Evolutionary conservation across 345 rosid species (phyloP), one percentile per base, ranked within the genome.

Genomic region (Eucalyptus caleyi): DNA sequence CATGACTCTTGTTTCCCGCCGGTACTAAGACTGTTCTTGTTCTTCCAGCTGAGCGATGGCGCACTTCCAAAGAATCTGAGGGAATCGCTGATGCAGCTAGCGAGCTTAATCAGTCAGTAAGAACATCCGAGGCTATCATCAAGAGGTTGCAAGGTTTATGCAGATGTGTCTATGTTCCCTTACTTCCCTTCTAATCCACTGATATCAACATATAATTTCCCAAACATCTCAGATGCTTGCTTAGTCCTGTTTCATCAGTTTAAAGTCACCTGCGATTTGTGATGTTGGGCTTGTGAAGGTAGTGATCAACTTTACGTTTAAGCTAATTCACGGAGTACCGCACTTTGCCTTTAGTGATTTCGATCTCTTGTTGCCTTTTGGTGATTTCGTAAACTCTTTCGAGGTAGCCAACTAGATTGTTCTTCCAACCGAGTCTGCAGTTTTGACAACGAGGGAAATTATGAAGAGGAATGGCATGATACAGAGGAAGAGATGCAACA

Each of bases 1-100:
- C 83, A 40, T 77, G 0, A 77, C 0, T 40, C 47, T 42, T 37
- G 83, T 40, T 77, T 77, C 83, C 8, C 0, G 30, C 21, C 27
- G 16, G 47, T 51, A 47, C 90, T 86, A 49, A 62, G 80, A n/a
- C 45, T 37, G 49, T 27, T 91, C 27, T 88, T 23, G 88, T 56
- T 87, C 72, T 27, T 77, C 88, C 50, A 42, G 90, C 86, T 88
- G 44, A 92, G 94, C 89, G 92, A 88, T 90, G 94, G 92, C 7
- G 85, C 90, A 88, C 92, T 89, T 56, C 91, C 91, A 47, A 90
- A 89, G 92, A 92, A 88, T 87, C 83, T 92, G 89, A 92, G 83
- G 77, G 95, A 93, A 72, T 89, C 91, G 6, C 88, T 94, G 92
- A 90, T 88, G 40, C 88, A 91, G 90, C 89, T 94, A 62, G 86